A percentile compares a stretch with the other conserved stretches of the same genome.
Evolutionary conservation across 164 flowering plant species (phyloP).

Genomic region (Warburgia ugandensis): DNA sequence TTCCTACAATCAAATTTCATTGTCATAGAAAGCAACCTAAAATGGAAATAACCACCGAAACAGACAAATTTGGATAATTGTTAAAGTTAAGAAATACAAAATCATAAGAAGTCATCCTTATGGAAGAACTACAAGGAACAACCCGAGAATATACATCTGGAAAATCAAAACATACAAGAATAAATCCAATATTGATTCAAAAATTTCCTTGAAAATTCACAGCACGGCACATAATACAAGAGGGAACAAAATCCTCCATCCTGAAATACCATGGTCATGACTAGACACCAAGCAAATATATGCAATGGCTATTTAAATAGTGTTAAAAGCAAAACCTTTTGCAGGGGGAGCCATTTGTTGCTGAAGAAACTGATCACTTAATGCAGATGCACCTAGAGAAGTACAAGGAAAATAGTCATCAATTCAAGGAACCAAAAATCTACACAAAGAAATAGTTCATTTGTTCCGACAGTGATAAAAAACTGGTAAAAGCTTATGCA

Average conservation of each 20-base stretch:
- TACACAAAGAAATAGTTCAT: background rate
- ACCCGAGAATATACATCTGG: background rate
- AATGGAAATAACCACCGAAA: no score
- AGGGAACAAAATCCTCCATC: no score
- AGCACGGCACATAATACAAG: no score
- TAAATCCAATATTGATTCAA: background rate
- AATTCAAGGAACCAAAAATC: background rate
- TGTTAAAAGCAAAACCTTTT: background rate
- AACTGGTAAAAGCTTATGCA: background rate
- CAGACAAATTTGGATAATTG: no score
- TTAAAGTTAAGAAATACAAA: no score
- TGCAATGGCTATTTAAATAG: background rate
- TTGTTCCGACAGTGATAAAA: background rate
- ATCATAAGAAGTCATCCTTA: no score
- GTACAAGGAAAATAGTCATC: background rate
- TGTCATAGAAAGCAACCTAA: no score
- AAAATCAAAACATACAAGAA: background rate
- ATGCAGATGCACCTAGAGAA: background rate
- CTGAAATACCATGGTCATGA: background rate
- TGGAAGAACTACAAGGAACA: background rate
- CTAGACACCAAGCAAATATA: background rate
- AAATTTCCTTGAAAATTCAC: background rate
- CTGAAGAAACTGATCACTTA: background rate
- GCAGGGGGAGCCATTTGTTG: slow-evolving; percentile 4
- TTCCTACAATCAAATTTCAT: no score